A percentile compares a stretch with the other conserved stretches of the same genome.
Conservation (phyloP, 345 rosid genomes). For the Hypericum androsaemum region DNA sequence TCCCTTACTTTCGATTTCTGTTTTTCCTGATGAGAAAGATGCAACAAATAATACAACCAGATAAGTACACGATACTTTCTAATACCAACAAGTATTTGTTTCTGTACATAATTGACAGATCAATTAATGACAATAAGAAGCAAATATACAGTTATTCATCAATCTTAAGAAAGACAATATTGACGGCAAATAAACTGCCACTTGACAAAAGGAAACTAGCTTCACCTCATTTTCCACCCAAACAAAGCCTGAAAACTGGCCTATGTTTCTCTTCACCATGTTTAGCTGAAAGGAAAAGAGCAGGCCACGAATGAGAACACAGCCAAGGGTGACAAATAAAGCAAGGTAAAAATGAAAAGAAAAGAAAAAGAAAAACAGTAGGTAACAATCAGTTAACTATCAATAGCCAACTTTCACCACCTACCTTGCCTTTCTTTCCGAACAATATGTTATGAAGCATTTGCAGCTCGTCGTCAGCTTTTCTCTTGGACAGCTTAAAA, state of each 20-base stretch:
- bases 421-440: conserved; percentile 97
- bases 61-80: too few species aligned
- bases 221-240: conserved; percentile 80
- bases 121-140: not conserved
- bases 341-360: not conserved
- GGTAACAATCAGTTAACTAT: not conserved
- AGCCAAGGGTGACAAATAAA: not conserved
- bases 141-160: not conserved
- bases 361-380: conserved; percentile 5
- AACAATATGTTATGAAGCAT: conserved; percentile 66
- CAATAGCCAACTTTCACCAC: not conserved
- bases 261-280: conserved; percentile 69
- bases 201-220: too few species aligned
- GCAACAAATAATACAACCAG: conserved; percentile 1
- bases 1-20: conserved; percentile 67
- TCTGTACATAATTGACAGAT: too few species aligned
- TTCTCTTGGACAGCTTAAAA: conserved; percentile 90
- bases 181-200: too few species aligned
- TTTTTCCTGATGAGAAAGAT: conserved; percentile 43
- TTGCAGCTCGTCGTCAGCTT: conserved; percentile 76
- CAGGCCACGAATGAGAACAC: conserved; percentile 1
- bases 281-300: conserved; percentile 43
- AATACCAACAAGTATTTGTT: too few species aligned
- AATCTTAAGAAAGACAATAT: conserved; percentile 9
- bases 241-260: conserved; percentile 86